Evolutionary conservation across 2,329 filamentous ascomycete genomes (phyloP).

Genomic region (Nothophoma quercina): DNA sequence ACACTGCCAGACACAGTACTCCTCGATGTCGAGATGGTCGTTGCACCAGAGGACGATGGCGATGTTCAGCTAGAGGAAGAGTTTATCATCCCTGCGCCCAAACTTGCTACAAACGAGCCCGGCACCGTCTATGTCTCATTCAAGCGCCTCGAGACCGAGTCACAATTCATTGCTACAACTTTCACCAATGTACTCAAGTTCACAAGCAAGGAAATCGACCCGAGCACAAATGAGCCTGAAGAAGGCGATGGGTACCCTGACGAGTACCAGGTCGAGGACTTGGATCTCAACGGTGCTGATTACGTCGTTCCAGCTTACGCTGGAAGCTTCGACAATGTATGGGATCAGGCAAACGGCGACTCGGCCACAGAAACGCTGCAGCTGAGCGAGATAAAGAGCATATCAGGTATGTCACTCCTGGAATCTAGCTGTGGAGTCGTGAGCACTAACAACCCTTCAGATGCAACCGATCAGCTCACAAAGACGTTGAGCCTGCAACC

Average conservation of each 20-base stretch:
- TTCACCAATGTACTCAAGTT: conserved; percentile 97
- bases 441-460: conserved; percentile 55
- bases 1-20: conserved; percentile 80
- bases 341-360: conserved; percentile 92
- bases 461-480: conserved; percentile 90
- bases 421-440: neutral
- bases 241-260: conserved; percentile 88
- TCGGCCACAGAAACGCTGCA: conserved; percentile 92
- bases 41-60: conserved; percentile 85
- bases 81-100: conserved; percentile 89
- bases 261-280: conserved; percentile 94
- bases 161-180: conserved; percentile 76
- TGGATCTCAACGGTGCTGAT: conserved; percentile 89
- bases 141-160: conserved; percentile 79
- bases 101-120: conserved; percentile 82
- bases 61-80: conserved; percentile 76
- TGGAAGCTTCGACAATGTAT: conserved; percentile 93
- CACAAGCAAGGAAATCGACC: conserved; percentile 97
- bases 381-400: conserved; percentile 86
- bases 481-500: conserved; percentile 90
- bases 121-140: conserved; percentile 96
- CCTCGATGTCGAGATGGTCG: conserved; percentile 66
- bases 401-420: conserved; percentile 72
- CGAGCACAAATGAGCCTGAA: conserved; percentile 90
- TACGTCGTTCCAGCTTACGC: conserved; percentile 94